phyloP scores from a whole-genome alignment of 257 asterid species.

The Lithospermum erythrorhizon region DNA sequence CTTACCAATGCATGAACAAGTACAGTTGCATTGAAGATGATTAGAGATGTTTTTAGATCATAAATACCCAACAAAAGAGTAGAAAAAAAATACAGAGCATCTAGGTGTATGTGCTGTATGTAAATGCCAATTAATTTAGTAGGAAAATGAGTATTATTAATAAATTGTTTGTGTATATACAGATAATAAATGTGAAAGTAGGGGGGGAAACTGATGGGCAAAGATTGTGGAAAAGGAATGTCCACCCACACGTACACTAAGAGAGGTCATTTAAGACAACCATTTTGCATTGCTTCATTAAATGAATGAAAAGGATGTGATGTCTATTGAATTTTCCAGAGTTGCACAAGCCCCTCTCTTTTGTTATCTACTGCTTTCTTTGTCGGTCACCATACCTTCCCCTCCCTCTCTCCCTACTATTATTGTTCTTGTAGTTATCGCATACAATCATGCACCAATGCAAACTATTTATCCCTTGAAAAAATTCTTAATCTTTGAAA shows the following conservation, averaged over 20 bases:
- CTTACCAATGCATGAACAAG: too few species aligned
- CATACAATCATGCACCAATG: too few species aligned
- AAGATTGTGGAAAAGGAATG: conserved; percentile 24
- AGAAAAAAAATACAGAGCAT: too few species aligned
- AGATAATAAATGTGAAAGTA: conserved; percentile 18
- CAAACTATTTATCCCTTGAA: too few species aligned
- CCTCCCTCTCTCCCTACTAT: too few species aligned
- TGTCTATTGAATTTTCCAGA: conserved; percentile 47
- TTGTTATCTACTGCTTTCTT: conserved; percentile 44
- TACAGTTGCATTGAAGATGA: too few species aligned
- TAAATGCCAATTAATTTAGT: too few species aligned
- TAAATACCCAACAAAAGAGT: too few species aligned
- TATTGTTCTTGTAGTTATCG: background rate
- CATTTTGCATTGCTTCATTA: conserved; percentile 37
- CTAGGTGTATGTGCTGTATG: too few species aligned
- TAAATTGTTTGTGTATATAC: conserved; percentile 5
- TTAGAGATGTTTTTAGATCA: too few species aligned
- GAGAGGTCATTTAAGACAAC: conserved; percentile 27
- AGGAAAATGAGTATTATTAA: too few species aligned
- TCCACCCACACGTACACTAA: conserved; percentile 64
- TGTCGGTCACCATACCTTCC: background rate
- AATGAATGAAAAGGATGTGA: conserved; percentile 22
- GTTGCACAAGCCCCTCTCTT: conserved; percentile 64
- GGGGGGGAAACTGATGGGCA: background rate
- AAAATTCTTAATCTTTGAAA: too few species aligned